phyloP scores from a whole-genome alignment of 192 early-diverging fungal species.

The Coemansia sp. region DNA sequence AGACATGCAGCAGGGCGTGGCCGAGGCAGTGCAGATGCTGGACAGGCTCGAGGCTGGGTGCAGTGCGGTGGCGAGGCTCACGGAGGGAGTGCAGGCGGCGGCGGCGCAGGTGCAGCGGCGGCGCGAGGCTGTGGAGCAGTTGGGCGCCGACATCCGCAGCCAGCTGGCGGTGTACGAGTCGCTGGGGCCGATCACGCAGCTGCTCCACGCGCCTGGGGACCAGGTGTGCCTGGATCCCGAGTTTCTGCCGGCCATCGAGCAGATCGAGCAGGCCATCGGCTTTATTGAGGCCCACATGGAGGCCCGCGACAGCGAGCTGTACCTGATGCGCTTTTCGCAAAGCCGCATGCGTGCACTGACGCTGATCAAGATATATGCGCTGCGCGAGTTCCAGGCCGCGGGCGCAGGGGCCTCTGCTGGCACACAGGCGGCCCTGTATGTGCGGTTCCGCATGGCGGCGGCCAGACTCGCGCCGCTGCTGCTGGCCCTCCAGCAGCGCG shows the following conservation, averaged over 20 bases:
- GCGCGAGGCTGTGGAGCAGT: not conserved
- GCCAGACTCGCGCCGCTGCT: constrained; percentile 61
- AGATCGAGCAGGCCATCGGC: constrained; percentile 69
- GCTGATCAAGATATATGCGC: constrained; percentile 79
- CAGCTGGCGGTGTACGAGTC: constrained; percentile 79
- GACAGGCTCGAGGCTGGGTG: constrained; percentile 64
- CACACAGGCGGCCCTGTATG: constrained; percentile 53
- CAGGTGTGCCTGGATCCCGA: constrained; percentile 69
- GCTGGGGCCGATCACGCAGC: constrained; percentile 72
- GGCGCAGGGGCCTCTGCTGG: not conserved
- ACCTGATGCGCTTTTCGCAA: constrained; percentile 88
- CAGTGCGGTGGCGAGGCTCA: constrained; percentile 74
- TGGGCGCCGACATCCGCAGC: constrained; percentile 57
- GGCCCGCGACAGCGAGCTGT: constrained; percentile 88
- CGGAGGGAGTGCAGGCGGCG: constrained; percentile 69
- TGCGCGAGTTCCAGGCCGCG: constrained; percentile 55
- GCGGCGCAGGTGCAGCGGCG: constrained; percentile 77
- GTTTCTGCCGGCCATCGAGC: constrained; percentile 81
- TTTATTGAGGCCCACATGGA: constrained; percentile 48
- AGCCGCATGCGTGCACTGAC: constrained; percentile 93
- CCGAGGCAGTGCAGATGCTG: constrained; percentile 57
- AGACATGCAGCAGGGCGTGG: constrained; percentile 57
- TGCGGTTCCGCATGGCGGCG: constrained; percentile 74
- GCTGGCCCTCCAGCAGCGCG: constrained; percentile 72
- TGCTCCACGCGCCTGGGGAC: constrained; percentile 83